Evolutionary conservation across 495 filamentous ascomycete species (phyloP), one percentile per base, ranked within the genome.

Genomic region (Trichodelitschia bisporula): DNA sequence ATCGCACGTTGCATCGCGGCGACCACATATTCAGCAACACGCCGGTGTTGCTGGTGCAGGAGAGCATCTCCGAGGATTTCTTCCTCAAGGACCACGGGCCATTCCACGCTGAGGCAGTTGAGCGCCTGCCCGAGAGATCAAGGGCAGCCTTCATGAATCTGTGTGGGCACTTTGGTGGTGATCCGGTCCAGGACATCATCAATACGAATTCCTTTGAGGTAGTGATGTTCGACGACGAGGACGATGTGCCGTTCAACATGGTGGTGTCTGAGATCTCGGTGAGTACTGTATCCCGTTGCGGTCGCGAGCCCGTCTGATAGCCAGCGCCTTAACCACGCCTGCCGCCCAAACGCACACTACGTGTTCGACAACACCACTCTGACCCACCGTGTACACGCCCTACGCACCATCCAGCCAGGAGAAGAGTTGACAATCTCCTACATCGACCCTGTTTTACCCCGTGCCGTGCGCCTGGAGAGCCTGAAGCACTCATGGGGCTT

Each of bases 111-210:
- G 8, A 15, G 6, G 27, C 8, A 8, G 27, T 29, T 29, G 15
- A 6, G 15, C 6, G 27, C 8, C 15, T 29, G 6, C 27, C 27
- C 15, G 9, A 9, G 27, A 16, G 14, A 15, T 10, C 27, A 15
- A 9, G 27, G 14, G 27, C 9, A 6, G 9, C 15, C 8, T 29
- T 10, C 16, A 8, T 29, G 14, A 15, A 8, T 9, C 27, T 29
- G 9, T 15, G 16, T 29, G 27, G 27, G 8, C 27, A 29, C 6
- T 29, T 29, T 16, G 27, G 27, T 29, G 27, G 27, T 8, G 27
- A 29, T 29, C 6, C 14, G 9, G 15, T 29, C 6, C 8, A 29
- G 9, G 27, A 29, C 16, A 29, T 9, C 9, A 9, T 29, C 15
- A 15, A 8, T 16, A 31, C 29, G 10, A 31, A 31, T 20, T 21